Evolutionary conservation across 2,329 filamentous ascomycete species (phyloP).

Genomic region (Leptosphaerulina australis): DNA sequence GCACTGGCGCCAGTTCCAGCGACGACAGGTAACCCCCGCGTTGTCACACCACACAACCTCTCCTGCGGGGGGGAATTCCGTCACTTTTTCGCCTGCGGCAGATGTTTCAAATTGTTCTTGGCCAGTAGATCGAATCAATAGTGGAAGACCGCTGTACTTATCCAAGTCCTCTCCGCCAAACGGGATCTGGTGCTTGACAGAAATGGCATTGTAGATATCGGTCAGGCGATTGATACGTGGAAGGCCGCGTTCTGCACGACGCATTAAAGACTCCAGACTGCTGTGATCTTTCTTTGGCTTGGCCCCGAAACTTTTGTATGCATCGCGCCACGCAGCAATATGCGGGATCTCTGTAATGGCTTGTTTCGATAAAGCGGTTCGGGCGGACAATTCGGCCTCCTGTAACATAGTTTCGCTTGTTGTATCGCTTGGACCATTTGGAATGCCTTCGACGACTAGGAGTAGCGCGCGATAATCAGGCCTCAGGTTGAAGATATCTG

Average conservation of each 20-base stretch:
- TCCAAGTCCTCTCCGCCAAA: slow-evolving; percentile 50
- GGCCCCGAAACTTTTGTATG: slow-evolving; percentile 50
- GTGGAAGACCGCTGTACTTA: slow-evolving; percentile 45
- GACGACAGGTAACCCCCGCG: slow-evolving; percentile 47
- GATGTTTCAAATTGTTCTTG: slow-evolving; percentile 45
- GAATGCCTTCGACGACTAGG: slow-evolving; percentile 42
- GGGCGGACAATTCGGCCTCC: slow-evolving; percentile 34
- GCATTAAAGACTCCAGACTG: slow-evolving; percentile 48
- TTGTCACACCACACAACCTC: slow-evolving; percentile 52
- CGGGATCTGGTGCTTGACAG: slow-evolving; percentile 49
- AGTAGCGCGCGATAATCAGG: slow-evolving; percentile 50
- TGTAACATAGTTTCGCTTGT: slow-evolving; percentile 39
- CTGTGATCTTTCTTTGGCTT: slow-evolving; percentile 49
- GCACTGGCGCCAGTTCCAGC: slow-evolving; percentile 52
- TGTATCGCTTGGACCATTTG: slow-evolving; percentile 41
- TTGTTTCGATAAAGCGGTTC: slow-evolving; percentile 16
- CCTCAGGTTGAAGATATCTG: slow-evolving; percentile 44
- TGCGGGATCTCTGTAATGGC: slow-evolving; percentile 44
- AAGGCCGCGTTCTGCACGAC: slow-evolving; percentile 42
- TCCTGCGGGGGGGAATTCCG: slow-evolving; percentile 33
- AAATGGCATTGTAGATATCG: slow-evolving; percentile 51
- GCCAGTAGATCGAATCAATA: slow-evolving; percentile 42
- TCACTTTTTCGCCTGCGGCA: slow-evolving; percentile 34
- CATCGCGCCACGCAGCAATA: slow-evolving; percentile 48
- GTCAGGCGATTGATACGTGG: slow-evolving; percentile 50